Base-by-base conservation (phyloP, 352 stramenopile genomes). In the Nothophytophthora sp. region DNA sequence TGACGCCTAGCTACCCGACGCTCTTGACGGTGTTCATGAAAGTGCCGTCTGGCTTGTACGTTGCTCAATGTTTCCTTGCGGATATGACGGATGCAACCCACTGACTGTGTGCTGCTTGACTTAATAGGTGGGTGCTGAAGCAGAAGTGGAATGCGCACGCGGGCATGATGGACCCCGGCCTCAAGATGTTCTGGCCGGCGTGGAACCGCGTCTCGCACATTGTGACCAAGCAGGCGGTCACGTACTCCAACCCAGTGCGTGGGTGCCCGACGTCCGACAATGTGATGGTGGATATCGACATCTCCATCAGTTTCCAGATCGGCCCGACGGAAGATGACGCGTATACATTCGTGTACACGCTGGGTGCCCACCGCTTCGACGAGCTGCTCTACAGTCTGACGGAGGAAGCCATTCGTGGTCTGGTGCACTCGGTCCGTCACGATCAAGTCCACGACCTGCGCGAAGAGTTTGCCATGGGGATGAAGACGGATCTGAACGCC, bases 251-350 rank as follows among this genome's bases (percentile, higher is more conserved):
- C 37, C 72, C 73, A 0, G 80, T 91, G 38, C 73, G 62, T 15
- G 79, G 75, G 37, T 94, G 83, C 42, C 81, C 83, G 8, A 96
- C 86, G 10, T 75, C 67, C 8, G 84, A 96, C 61, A 96, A 94
- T 44, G 83, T 96, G 12, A 94, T 96, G 84, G 76, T 94, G n/a
- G 70, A 93, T 45, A 90, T 95, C 41, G 81, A 93, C 63, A 86
- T 93, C 45, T 95, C 85, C 29, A 86, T 95, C 60, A 92, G 80
- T 43, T 90, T 95, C 68, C 81, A 90, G 61, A 91, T 95, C 41
- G 85, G 85, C 1, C 85, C 85, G 2, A 90, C 66, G 1, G 67
- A 81, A 24, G 68, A 95, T 3, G 85, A 90, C 34, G 85, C 79
- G 2, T 76, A 86, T 51, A 86, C 74, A 43, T 95, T 95, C 67